Evolutionary conservation across 2,329 filamentous ascomycete genomes (phyloP).

Genomic region (Cladosporium sp.): DNA sequence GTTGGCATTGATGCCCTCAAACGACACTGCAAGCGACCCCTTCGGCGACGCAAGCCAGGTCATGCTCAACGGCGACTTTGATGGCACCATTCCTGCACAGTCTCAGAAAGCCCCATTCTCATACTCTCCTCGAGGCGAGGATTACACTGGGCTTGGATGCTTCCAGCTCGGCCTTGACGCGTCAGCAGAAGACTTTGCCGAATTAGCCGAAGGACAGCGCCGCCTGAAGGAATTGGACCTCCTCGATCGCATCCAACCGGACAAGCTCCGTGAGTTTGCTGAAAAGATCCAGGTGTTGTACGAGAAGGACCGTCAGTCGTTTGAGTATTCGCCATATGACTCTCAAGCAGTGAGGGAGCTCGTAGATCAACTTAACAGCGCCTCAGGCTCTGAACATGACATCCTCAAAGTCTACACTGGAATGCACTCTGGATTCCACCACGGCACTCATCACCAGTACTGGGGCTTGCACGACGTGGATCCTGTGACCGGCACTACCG

Average conservation of each 20-base stretch:
- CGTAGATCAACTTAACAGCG: constrained; percentile 23
- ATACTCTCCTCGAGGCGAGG: constrained; percentile 16
- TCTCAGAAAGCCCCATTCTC: constrained; percentile 20
- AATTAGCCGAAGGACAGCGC: constrained; percentile 47
- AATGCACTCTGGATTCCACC: constrained; percentile 29
- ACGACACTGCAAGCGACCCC: constrained; percentile 1
- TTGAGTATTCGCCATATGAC: constrained; percentile 17
- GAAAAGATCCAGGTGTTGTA: constrained; percentile 28
- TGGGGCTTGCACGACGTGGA: constrained; percentile 29
- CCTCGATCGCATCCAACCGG: constrained; percentile 39
- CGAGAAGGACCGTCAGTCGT: constrained; percentile 16
- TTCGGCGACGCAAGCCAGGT: constrained; percentile 16
- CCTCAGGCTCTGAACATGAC: constrained; percentile 19
- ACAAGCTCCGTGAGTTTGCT: constrained; percentile 36
- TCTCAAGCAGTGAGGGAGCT: constrained; percentile 24
- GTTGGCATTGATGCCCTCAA: constrained; percentile 23
- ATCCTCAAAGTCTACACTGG: constrained; percentile 25
- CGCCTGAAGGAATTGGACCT: constrained; percentile 44
- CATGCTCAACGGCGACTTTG: constrained; percentile 20
- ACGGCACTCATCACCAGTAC: constrained; percentile 24
- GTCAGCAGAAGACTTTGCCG: constrained; percentile 43
- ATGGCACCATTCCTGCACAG: constrained; percentile 15
- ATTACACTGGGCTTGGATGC: constrained; percentile 28
- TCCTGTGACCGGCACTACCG: constrained; percentile 29
- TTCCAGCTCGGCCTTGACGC: constrained; percentile 50